These are phyloP conservation scores for Mytilinidion resinicola DNA, from an alignment of 495 filamentous ascomycete species.

Conservation along the genomic window DNA sequence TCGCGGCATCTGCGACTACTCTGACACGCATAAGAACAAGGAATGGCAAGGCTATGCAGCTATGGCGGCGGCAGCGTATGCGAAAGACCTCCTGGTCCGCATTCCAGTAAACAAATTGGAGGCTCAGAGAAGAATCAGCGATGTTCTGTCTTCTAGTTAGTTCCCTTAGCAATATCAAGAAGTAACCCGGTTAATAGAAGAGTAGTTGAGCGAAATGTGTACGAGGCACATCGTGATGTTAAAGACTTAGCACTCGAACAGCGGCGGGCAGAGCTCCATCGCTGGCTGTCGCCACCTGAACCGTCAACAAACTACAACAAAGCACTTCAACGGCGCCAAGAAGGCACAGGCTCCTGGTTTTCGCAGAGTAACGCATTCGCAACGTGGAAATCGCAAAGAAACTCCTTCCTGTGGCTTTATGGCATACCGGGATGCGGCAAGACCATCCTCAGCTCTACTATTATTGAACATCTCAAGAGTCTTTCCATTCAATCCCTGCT, in stretches of 20 bases:
- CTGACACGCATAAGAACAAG: conserved; percentile 36
- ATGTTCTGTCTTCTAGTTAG: conserved; percentile 31
- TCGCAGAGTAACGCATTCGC: conserved; percentile 35
- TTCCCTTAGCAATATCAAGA: no score
- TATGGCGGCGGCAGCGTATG: conserved; percentile 11
- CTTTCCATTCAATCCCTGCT: conserved; percentile 33
- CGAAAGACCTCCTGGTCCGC: conserved; percentile 23
- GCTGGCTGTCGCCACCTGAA: conserved; percentile 6
- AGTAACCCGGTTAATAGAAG: no score
- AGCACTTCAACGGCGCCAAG: conserved; percentile 20
- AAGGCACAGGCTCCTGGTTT: conserved; percentile 43
- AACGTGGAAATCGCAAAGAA: conserved; percentile 30
- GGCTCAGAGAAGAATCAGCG: conserved; percentile 34
- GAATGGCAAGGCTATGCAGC: conserved; percentile 37
- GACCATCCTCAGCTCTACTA: conserved; percentile 38
- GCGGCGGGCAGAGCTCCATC: not conserved
- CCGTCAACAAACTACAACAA: conserved; percentile 11
- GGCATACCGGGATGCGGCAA: conserved; percentile 43
- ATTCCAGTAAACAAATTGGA: conserved; percentile 33
- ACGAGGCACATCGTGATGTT: conserved; percentile 11
- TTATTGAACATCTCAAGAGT: conserved; percentile 32
- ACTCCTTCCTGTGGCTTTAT: conserved; percentile 40
- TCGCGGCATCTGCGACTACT: conserved; percentile 37
- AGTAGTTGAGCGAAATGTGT: not conserved
- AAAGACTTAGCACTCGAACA: not conserved